Evolutionary conservation across 1,284 basidiomycete species (phyloP).

Genomic region (Ganoderma leucocontextum): DNA sequence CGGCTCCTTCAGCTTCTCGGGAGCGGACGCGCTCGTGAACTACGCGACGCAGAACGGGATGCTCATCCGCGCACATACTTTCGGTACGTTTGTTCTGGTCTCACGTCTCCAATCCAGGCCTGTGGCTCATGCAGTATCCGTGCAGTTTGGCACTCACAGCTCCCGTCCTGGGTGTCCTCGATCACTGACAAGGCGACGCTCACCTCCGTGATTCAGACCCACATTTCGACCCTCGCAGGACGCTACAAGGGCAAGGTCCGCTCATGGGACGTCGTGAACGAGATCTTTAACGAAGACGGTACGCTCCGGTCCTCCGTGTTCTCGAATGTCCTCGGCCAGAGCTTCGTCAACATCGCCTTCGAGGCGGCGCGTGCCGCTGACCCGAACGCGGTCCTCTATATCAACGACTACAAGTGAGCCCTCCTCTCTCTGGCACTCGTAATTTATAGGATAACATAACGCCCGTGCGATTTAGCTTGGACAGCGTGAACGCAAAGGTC

Average conservation of each 20-base stretch:
- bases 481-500: constrained; percentile 42
- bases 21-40: constrained; percentile 53
- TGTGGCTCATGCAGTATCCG: background rate
- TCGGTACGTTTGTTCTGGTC: constrained; percentile 35
- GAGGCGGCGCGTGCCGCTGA: constrained; percentile 46
- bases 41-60: constrained; percentile 56
- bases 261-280: constrained; percentile 45
- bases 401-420: constrained; percentile 47
- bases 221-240: constrained; percentile 47
- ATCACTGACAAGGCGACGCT: constrained; percentile 41
- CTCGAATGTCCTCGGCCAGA: constrained; percentile 45
- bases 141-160: constrained; percentile 57
- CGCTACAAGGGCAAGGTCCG: constrained; percentile 50
- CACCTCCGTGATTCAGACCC: constrained; percentile 45
- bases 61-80: constrained; percentile 56
- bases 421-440: background rate
- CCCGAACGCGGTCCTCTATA: constrained; percentile 48
- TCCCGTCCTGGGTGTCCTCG: constrained; percentile 52
- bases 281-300: constrained; percentile 49
- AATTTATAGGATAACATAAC: constrained; percentile 3
- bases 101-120: background rate
- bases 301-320: constrained; percentile 46
- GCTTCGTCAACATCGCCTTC: constrained; percentile 47
- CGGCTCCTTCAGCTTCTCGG: constrained; percentile 49
- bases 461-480: constrained; percentile 30